These are phyloP conservation scores for Fusarium tjaetaba DNA, from an alignment of 2,329 filamentous ascomycete species.

Conservation along the genomic window DNA sequence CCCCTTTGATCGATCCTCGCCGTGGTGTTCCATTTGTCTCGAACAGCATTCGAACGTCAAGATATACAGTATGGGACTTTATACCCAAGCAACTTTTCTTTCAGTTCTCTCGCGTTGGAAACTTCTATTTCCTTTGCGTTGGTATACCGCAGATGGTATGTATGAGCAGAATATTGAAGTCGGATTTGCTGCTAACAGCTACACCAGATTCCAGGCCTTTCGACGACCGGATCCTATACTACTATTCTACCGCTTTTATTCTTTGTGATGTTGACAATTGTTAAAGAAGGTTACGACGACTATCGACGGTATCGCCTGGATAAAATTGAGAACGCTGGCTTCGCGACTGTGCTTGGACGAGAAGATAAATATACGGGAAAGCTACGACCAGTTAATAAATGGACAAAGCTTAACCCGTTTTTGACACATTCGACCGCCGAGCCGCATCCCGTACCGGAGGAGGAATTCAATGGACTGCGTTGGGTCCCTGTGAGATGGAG, in stretches of 20 bases:
- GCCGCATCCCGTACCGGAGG: constrained; percentile 53
- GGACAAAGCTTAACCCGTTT: constrained; percentile 49
- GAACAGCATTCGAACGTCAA: constrained; percentile 80
- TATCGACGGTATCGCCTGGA: constrained; percentile 82
- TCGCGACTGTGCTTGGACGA: constrained; percentile 57
- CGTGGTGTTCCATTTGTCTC: constrained; percentile 61
- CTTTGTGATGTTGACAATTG: constrained; percentile 82
- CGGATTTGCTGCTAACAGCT: constrained; percentile 16
- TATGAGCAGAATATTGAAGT: neutral
- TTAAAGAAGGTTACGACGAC: constrained; percentile 90
- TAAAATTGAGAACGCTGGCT: constrained; percentile 77
- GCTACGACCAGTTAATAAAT: constrained; percentile 32
- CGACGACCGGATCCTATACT: constrained; percentile 79
- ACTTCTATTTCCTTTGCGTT: constrained; percentile 88
- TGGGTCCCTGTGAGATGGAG: constrained; percentile 62
- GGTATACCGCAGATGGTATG: constrained; percentile 79
- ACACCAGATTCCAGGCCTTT: constrained; percentile 70
- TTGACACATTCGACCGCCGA: constrained; percentile 43
- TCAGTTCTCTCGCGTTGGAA: constrained; percentile 86
- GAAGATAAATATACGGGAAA: constrained; percentile 48
- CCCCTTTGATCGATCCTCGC: constrained; percentile 59
- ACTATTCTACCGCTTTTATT: constrained; percentile 79
- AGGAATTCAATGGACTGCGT: constrained; percentile 68
- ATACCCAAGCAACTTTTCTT: constrained; percentile 85
- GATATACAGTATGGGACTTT: constrained; percentile 87